Percentiles rank a stretch among this genome's conserved stretches.
These are phyloP conservation scores for Macrophomina tecta DNA, from an alignment of 2,329 filamentous ascomycete species.

Conservation along the genomic window DNA sequence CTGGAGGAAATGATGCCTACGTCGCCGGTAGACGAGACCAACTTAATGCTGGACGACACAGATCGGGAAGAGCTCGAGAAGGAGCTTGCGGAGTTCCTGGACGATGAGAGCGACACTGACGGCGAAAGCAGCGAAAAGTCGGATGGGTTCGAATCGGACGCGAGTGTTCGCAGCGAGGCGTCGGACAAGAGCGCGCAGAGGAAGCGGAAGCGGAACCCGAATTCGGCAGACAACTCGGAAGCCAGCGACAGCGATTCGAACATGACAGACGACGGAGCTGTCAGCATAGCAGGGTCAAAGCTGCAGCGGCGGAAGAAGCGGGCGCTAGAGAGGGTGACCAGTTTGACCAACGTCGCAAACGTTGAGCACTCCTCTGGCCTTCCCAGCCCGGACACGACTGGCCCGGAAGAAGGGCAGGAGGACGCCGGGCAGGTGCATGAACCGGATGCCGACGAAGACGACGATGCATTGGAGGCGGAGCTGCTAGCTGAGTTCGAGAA, in stretches of 20 bases:
- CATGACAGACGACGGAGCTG: slow-evolving; percentile 24
- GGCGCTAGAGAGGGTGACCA: slow-evolving; percentile 54
- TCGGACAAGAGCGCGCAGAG: slow-evolving; percentile 42
- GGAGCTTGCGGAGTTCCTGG: slow-evolving; percentile 76
- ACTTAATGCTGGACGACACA: slow-evolving; percentile 50
- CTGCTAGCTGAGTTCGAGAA: slow-evolving; percentile 49
- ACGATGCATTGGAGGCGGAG: slow-evolving; percentile 62
- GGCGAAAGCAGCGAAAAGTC: slow-evolving; percentile 42
- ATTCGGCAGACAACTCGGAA: slow-evolving; percentile 43
- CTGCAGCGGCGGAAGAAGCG: slow-evolving; percentile 56
- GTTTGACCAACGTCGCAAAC: slow-evolving; percentile 51
- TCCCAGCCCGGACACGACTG: slow-evolving; percentile 47
- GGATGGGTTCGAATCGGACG: slow-evolving; percentile 42
- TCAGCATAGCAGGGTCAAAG: slow-evolving; percentile 42
- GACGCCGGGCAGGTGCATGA: slow-evolving; percentile 44
- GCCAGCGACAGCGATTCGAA: slow-evolving; percentile 51
- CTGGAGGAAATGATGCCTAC: slow-evolving; percentile 28
- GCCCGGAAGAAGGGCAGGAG: slow-evolving; percentile 49
- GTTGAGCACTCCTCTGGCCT: slow-evolving; percentile 49
- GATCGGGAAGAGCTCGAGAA: slow-evolving; percentile 54
- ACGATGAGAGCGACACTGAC: slow-evolving; percentile 53
- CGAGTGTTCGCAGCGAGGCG: slow-evolving; percentile 38
- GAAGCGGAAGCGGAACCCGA: slow-evolving; percentile 45
- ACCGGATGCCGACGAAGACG: slow-evolving; percentile 50
- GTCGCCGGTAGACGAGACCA: slow-evolving; percentile 15